Evolutionary conservation across 148 eudicot species (phyloP), one percentile per base, ranked within the genome.

Genomic region (Arctostaphylos glauca): DNA sequence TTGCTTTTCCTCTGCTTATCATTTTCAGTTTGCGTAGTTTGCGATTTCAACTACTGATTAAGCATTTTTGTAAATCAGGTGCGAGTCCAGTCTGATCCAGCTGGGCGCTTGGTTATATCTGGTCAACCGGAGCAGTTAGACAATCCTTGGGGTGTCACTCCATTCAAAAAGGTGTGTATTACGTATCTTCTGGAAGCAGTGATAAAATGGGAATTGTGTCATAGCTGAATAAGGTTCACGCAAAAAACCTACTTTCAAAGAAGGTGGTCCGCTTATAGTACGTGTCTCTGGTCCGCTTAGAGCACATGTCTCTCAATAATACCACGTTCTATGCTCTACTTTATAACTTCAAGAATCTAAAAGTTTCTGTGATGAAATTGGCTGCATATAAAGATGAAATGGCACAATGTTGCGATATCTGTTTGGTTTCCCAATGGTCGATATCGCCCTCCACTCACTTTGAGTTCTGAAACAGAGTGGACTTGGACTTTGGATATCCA

Each of bases 101-200:
- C 88, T 48, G 94, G 94, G 76, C 92, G 92, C 86, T 87, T 92
- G 89, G 91, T 92, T 79, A 90, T 92, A 83, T 86, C 92, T 71
- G 94, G 94, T 80, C 88, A 87, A 79, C 94, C 94, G 18, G 94
- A 90, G 77, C 85, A 90, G 48, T 84, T 83, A 56, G 94, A 92
- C 74, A 92, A 92, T 86, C 94, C 92, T 67, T 92, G 94, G 94
- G 94, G 94, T 56, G 92, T 92, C 53, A 82, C 90, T 52, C 91
- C 90, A 5, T 92, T 92, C 85, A 92, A 84, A 84, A 92, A 92
- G 94, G 94, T 92, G 50, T 64, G 78, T 77, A 53, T 13, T 6
- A 49, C 0, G 48, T 56, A 44, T 76, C 41, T 68, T 31, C 18
- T 60, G 80, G 41, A 9, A 62, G 71, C 79, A 21, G 31, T 74